Base-by-base conservation (phyloP, 768 basidiomycete genomes). In the Antrodiella citrinella region DNA sequence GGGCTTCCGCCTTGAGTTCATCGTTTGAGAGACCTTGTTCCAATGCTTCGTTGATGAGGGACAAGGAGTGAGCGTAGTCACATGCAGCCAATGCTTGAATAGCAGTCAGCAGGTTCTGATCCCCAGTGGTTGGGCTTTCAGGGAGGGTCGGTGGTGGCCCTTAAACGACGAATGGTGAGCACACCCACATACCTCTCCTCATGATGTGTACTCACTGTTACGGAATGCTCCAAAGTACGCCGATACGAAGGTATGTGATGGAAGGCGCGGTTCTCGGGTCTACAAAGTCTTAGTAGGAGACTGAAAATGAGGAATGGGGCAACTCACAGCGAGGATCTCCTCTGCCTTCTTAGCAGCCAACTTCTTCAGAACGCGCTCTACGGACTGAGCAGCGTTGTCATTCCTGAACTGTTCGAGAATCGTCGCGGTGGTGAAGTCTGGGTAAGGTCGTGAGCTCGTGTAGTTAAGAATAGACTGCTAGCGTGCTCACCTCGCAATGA, bases 171-270 rank as follows among this genome's bases (percentile, higher is more conserved):
- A 11, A 20, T 10, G n/a, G 20, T 43, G 18, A 30, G 20, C 21
- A 24, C 9, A 38, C 26, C 19, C 13, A 2, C 26, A 3, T 18
- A 19, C 13, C 11, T 15, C 12, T 26, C 11, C 19, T 2, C 5
- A 18, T 4, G 5, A 48, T 38, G 48, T 43, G 47, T 12, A 73
- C 86, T 57, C 58, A 89, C 91, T 84, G 50, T 84, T 73, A 56
- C 96, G 83, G 86, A 98, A 98, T 7, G 96, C 96, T 52, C 91
- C 86, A 63, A 98, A 92, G 72, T 98, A 99, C 0, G 95, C 89
- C 11, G 86, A 84, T 57, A 96, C 86, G 68, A 99, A 96, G 0
- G 91, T 91, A 56, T 80, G 78, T 12, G 91, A 91, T 4, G 95
- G 95, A 22, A 98, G 72, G 50, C 84, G 80, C 1, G 84, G 84